A percentile compares a stretch with the other conserved stretches of the same genome.
These are phyloP conservation scores for Didymella glomerata DNA, from an alignment of 2,329 filamentous ascomycete genomes.

Conservation along the genomic window DNA sequence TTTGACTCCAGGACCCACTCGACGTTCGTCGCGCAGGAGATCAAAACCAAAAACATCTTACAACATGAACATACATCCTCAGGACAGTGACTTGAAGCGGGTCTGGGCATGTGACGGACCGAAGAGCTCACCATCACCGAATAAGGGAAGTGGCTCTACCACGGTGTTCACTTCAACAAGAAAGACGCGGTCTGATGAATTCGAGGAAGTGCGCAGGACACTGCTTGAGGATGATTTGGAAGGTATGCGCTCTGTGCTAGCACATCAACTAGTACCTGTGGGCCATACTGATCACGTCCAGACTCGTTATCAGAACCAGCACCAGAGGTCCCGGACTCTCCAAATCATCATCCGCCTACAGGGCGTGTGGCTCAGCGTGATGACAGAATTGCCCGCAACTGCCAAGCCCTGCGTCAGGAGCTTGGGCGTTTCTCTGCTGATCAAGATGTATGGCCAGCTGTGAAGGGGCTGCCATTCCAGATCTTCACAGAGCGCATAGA, in stretches of 20 bases:
- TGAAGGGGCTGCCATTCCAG: conserved; percentile 24
- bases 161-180: too few species aligned
- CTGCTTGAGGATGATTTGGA: background rate
- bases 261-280: background rate
- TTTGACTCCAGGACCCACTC: conserved; percentile 17
- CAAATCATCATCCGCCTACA: background rate
- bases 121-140: conserved; percentile 9
- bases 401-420: background rate
- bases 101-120: conserved; percentile 10
- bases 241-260: background rate
- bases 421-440: background rate
- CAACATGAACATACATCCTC: conserved; percentile 41
- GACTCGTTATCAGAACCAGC: background rate
- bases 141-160: conserved; percentile 1
- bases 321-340: background rate
- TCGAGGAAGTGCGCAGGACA: background rate
- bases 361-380: background rate
- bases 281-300: background rate
- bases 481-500: conserved; percentile 31
- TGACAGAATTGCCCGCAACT: background rate
- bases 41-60: conserved; percentile 32
- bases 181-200: background rate
- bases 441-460: conserved; percentile 19
- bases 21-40: conserved; percentile 38
- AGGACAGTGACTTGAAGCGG: conserved; percentile 34